Conservation (phyloP, 352 stramenopile species). For the Pilasporangium apinafurcum region DNA sequence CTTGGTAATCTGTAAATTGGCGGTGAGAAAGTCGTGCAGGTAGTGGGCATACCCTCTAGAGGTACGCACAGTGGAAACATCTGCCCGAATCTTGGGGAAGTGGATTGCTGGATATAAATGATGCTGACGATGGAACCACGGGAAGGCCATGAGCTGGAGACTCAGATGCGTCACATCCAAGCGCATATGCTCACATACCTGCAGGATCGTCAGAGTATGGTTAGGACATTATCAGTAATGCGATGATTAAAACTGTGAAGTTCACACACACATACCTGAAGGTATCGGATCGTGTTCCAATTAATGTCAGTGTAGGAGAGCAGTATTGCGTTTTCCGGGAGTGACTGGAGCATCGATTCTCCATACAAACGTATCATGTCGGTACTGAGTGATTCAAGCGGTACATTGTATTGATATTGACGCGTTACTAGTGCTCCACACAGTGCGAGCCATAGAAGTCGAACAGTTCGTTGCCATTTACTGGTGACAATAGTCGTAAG, state of each 20-base stretch:
- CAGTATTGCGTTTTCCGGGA: conserved; percentile 43
- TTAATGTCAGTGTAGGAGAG: conserved; percentile 82
- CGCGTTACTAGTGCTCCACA: conserved; percentile 4
- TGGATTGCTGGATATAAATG: conserved; percentile 20
- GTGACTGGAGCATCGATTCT: conserved; percentile 27
- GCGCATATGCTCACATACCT: conserved; percentile 41
- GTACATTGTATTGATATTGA: conserved; percentile 10
- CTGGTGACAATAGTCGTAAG: no score
- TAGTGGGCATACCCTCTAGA: conserved; percentile 34
- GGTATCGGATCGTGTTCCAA: conserved; percentile 75
- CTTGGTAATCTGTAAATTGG: conserved; percentile 18
- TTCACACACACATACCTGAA: conserved; percentile 24
- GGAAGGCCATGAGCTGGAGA: conserved; percentile 80
- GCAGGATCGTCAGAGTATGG: no score
- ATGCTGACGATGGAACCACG: conserved; percentile 63
- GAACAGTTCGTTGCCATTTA: background rate
- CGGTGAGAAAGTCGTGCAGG: conserved; percentile 29
- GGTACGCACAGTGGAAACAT: conserved; percentile 25
- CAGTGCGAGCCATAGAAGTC: background rate
- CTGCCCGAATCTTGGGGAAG: conserved; percentile 26
- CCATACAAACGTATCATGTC: conserved; percentile 33
- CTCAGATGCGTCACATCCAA: conserved; percentile 62
- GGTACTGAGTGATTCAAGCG: background rate
- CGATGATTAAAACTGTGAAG: no score
- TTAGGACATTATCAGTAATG: no score